Conservation (phyloP, 768 basidiomycete genomes). For the Leccinum barrowsii region DNA sequence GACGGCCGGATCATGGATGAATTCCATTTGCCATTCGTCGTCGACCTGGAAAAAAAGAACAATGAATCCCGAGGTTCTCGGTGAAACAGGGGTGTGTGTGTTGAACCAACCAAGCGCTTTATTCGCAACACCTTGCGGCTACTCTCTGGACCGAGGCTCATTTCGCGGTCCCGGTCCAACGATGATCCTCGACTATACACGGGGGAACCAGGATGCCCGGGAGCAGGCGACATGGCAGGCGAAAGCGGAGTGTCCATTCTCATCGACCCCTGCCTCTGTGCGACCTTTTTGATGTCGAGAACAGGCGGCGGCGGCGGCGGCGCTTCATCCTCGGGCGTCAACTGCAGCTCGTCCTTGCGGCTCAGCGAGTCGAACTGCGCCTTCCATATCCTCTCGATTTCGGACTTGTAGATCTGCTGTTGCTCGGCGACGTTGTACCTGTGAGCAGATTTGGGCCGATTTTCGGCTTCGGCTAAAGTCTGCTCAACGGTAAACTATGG, state of each 20-base stretch:
- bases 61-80: conserved; percentile 2
- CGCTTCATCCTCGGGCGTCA: conserved; percentile 65
- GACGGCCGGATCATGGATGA: conserved; percentile 88
- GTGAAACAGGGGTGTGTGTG: background rate
- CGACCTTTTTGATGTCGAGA: conserved; percentile 27
- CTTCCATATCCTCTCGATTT: conserved; percentile 97
- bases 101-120: conserved; percentile 64
- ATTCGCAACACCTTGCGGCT: conserved; percentile 78
- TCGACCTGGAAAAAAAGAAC: conserved; percentile 49
- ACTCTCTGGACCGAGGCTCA: conserved; percentile 69
- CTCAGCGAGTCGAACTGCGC: conserved; percentile 86
- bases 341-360: conserved; percentile 76
- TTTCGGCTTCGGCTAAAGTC: conserved; percentile 75
- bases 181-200: conserved; percentile 74
- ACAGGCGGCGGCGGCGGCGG: conserved; percentile 9
- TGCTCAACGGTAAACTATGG: background rate
- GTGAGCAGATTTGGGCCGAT: conserved; percentile 81
- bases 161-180: conserved; percentile 61
- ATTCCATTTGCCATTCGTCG: conserved; percentile 84
- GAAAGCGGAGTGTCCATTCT: conserved; percentile 36
- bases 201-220: conserved; percentile 51
- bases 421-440: conserved; percentile 96
- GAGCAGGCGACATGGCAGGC: conserved; percentile 37
- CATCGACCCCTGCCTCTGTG: conserved; percentile 33
- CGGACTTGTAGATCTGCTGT: conserved; percentile 92